phyloP scores from a whole-genome alignment of 1,139 yeast genomes.

The Spencermartinsiella ligniputridi region DNA sequence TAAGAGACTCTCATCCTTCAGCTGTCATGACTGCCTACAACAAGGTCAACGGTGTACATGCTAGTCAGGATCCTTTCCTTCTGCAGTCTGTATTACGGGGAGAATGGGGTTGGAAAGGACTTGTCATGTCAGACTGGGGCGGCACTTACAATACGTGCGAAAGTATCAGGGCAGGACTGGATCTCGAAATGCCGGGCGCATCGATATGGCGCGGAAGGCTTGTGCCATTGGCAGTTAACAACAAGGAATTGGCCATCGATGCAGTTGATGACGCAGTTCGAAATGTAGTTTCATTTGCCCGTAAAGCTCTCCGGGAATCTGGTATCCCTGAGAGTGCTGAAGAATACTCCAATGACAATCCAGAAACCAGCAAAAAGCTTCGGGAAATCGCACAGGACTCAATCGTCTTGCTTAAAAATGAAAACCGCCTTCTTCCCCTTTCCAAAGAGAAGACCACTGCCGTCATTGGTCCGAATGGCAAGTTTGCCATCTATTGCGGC shows the following conservation, averaged over 20 bases:
- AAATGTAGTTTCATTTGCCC: conserved; percentile 44
- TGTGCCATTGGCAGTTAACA: conserved; percentile 23
- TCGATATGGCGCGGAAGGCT: conserved; percentile 43
- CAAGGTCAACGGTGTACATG: conserved; percentile 55
- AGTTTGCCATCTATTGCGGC: conserved; percentile 42
- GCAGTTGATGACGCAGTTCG: conserved; percentile 45
- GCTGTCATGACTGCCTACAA: conserved; percentile 59
- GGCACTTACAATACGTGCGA: conserved; percentile 51
- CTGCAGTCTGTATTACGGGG: conserved; percentile 44
- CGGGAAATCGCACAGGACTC: conserved; percentile 50
- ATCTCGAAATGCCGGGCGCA: conserved; percentile 64
- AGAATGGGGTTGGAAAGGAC: conserved; percentile 58
- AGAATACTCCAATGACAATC: conserved; percentile 42
- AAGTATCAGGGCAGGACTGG: conserved; percentile 52
- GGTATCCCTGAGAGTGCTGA: conserved; percentile 28
- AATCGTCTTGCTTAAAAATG: conserved; percentile 50
- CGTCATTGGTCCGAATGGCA: conserved; percentile 51
- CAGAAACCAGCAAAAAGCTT: conserved; percentile 43
- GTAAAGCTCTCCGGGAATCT: conserved; percentile 35
- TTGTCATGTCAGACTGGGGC: conserved; percentile 59
- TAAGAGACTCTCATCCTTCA: conserved; percentile 46
- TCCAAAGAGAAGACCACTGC: conserved; percentile 39
- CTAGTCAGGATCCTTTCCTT: conserved; percentile 43
- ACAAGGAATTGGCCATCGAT: conserved; percentile 20
- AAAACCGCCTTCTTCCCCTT: conserved; percentile 42